Evolutionary conservation across 2,329 filamentous ascomycete species (phyloP).

Genomic region (Exophiala spinifera): DNA sequence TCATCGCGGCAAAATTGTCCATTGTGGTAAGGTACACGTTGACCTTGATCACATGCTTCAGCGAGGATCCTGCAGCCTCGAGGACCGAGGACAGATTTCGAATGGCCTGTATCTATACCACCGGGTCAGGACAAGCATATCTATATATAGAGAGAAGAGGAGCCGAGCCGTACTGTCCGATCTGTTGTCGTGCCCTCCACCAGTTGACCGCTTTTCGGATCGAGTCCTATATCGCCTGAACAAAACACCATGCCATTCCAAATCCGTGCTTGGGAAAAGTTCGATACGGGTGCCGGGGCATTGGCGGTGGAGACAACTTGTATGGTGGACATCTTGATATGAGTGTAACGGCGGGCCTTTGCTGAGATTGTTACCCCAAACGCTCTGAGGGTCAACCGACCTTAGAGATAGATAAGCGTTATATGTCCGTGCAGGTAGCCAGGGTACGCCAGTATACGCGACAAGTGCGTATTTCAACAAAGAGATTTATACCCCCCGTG

Average conservation of each 20-base stretch:
- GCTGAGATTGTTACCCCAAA: background rate
- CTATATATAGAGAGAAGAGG: background rate
- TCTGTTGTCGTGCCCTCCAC: slow-evolving; percentile 9
- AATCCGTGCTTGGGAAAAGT: slow-evolving; percentile 20
- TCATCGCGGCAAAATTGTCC: slow-evolving; percentile 15
- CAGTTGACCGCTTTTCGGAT: slow-evolving; percentile 16
- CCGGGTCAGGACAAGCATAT: background rate
- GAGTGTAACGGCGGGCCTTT: background rate
- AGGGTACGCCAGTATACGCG: too few species aligned
- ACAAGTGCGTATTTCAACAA: too few species aligned
- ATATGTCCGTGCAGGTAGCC: too few species aligned
- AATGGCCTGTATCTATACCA: slow-evolving; percentile 1
- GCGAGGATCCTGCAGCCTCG: slow-evolving; percentile 4
- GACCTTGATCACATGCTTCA: slow-evolving; percentile 20
- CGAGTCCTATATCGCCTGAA: slow-evolving; percentile 21
- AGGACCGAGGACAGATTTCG: slow-evolving; percentile 15
- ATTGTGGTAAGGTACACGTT: slow-evolving; percentile 22
- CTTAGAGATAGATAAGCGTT: too few species aligned
- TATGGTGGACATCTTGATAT: background rate
- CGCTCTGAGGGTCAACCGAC: too few species aligned
- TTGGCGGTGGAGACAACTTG: background rate
- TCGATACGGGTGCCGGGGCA: slow-evolving; percentile 15
- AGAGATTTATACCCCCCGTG: too few species aligned
- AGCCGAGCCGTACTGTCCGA: slow-evolving; percentile 12
- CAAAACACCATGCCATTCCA: slow-evolving; percentile 20